Base-by-base conservation (phyloP, 1,139 yeast genomes). In the Pichia sp. region DNA sequence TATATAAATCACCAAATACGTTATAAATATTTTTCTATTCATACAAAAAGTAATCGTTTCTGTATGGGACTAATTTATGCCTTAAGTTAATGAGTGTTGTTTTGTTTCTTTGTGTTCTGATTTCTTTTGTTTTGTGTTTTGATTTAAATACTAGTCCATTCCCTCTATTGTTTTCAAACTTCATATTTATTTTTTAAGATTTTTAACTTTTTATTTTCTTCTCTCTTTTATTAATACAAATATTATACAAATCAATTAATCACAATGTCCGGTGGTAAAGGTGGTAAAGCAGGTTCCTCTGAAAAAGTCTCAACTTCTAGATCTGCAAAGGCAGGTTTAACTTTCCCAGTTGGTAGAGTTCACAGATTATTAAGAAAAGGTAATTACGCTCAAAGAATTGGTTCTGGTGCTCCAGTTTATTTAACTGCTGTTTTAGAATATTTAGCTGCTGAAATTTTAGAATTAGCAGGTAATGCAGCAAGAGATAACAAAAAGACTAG, bases 271-370 rank as follows among this genome's bases (percentile, higher is more conserved):
- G 96, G 96, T 71, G 97, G 97, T 71, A 90, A 90, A 83, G 97
- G 97, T 71, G 90, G 90, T 65, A 89, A 89, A 76, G 95, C 96
- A 67, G 94, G 95, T 64, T 74, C 95, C 59, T 68, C 86, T 59
- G 90, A 89, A 68, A 90, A 90, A 74, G 89, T 94, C 62, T 84
- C 97, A 64, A 92, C 94, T 73, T 85, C 97, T 49, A 89, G 97
- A 81, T 90, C 97, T 61, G 83, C 96, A 55, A 90, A 87, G 78
- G 97, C 97, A 67, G 97, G 97, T 70, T 82, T 90, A 69, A 87
- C 96, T 62, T 90, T 92, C 95, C 97, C 97, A 74, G 97, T 92
- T 61, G 97, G 97, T 73, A 92, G 97, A 83, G 94, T 90, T 58
- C 97, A 90, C 80, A 83, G 97, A 78, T 80, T 89, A 64, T 76